A percentile compares a stretch with the other conserved stretches of the same genome.
These are phyloP conservation scores for Backusella liffmaniae DNA, from an alignment of 192 early-diverging fungal genomes.

Conservation along the genomic window DNA sequence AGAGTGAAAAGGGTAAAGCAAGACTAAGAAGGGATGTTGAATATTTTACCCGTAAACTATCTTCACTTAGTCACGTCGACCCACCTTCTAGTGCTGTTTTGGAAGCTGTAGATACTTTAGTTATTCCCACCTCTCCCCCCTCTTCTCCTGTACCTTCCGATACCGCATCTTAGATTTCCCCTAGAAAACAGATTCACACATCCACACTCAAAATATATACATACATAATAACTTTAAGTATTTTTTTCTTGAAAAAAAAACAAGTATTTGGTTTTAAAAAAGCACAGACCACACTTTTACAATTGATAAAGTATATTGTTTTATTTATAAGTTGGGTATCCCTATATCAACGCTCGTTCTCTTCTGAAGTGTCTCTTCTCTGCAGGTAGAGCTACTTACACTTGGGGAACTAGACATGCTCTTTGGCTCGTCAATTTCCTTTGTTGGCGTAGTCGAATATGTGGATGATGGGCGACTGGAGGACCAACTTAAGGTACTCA, in stretches of 20 bases:
- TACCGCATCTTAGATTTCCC: constrained; percentile 7
- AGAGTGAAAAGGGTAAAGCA: constrained; percentile 61
- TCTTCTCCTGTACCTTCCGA: constrained; percentile 4
- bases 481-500: constrained; percentile 8
- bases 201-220: background rate
- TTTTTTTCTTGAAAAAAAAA: background rate
- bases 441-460: background rate
- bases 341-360: background rate
- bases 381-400: background rate
- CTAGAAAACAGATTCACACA: background rate
- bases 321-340: constrained; percentile 2
- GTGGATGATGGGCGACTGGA: background rate
- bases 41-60: constrained; percentile 64
- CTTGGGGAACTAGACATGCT: background rate
- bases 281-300: background rate
- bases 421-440: background rate
- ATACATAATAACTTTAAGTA: background rate
- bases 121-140: background rate
- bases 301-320: background rate
- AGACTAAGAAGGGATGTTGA: constrained; percentile 77
- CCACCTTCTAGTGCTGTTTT: constrained; percentile 76
- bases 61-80: constrained; percentile 66
- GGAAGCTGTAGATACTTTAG: constrained; percentile 29
- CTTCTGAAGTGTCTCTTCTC: background rate
- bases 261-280: background rate